Base-by-base conservation (phyloP, 768 basidiomycete species). In the Lanmaoa pseudosensibilis region DNA sequence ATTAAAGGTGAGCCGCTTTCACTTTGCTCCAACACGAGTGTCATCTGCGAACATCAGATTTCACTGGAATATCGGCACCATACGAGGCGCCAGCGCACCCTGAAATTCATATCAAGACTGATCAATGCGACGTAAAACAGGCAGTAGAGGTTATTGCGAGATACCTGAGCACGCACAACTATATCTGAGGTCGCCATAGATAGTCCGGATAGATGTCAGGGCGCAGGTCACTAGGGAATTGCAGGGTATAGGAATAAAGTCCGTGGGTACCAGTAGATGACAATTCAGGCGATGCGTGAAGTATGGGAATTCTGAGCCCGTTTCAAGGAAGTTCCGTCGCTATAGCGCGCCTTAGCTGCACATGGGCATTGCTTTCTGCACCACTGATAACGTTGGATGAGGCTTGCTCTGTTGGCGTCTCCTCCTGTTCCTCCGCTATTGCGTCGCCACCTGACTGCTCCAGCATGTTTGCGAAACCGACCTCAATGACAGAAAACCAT, bases 41-140 rank as follows among this genome's bases (percentile, higher is more conserved):
- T 54, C 57, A 66, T 64, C 54, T 10, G 36, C 45, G 15, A 32
- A 52, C 33, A n/a, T 43, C 67, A 98, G 97, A 98, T 53, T 99
- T 99, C 75, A 98, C 97, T 46, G 97, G 97, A 8, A 89, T 98
- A 70, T 95, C 94, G 21, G 93, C 97, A 6, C 97, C 97, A 18
- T 98, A 98, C 72, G 97, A 98, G 74, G 83, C 86, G 6, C 97
- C 97, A 18, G 78, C 79, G 54, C 74, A 75, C 15, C 88, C 97
- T 41, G 97, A 98, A 74, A 83, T 99, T 57, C 94, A 95, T 76
- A 89, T 99, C 73, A 86, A 82, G 68, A 98, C 96, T 3, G 83
- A 91, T 68, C 80, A 94, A 71, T 80, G 79, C 25, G 83, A 88
- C 63, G 88, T 98, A 34, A 77, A 80, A 23, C 84, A 87, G 54